phyloP scores from a whole-genome alignment of 2,329 filamentous ascomycete species.

The Cladosporium phlei region DNA sequence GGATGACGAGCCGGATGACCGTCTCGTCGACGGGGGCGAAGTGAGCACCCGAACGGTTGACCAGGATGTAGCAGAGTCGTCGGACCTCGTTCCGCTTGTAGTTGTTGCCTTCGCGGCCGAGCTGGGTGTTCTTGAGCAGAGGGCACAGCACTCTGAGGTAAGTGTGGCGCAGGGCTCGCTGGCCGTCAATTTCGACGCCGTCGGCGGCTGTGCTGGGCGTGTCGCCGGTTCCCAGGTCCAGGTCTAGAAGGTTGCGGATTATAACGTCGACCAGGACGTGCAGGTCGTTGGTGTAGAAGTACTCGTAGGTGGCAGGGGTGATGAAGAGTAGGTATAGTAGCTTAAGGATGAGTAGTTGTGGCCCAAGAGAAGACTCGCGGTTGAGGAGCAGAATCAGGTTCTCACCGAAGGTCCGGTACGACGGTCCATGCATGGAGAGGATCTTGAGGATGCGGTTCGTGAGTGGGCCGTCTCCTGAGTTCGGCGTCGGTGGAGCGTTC shows the following conservation, averaged over 20 bases:
- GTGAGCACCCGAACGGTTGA: slow-evolving; percentile 48
- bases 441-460: slow-evolving; percentile 95
- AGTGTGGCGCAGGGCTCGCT: slow-evolving; percentile 69
- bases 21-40: slow-evolving; percentile 79
- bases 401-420: slow-evolving; percentile 92
- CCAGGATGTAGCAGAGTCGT: slow-evolving; percentile 67
- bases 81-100: slow-evolving; percentile 88
- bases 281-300: slow-evolving; percentile 97
- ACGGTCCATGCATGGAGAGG: slow-evolving; percentile 71
- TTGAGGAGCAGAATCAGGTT: slow-evolving; percentile 95
- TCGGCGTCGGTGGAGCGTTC: slow-evolving; percentile 48
- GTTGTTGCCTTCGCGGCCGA: slow-evolving; percentile 70
- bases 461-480: slow-evolving; percentile 47
- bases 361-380: slow-evolving; percentile 84
- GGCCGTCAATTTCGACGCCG: slow-evolving; percentile 26
- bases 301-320: slow-evolving; percentile 85
- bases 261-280: slow-evolving; percentile 93
- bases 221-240: slow-evolving; percentile 68
- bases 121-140: slow-evolving; percentile 83
- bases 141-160: slow-evolving; percentile 92
- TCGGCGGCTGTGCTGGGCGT: slow-evolving; percentile 19
- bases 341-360: slow-evolving; percentile 95
- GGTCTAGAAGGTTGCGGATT: slow-evolving; percentile 90
- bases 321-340: slow-evolving; percentile 93
- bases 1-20: slow-evolving; percentile 68